Base-by-base conservation (phyloP, 2,329 filamentous ascomycete species). In the Fusarium algeriense region DNA sequence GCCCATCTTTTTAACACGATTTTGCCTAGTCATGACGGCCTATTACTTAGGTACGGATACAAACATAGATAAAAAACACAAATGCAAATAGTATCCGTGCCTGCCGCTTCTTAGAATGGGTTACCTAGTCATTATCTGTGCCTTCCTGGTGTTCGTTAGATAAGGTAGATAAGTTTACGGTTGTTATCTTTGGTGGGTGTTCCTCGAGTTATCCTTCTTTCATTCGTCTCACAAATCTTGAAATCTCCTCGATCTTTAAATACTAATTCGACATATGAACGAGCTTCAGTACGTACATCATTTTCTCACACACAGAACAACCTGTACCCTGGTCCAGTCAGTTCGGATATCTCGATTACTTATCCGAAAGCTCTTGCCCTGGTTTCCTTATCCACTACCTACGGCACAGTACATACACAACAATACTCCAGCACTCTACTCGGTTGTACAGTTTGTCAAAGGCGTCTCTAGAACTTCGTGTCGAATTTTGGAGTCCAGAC, bases 361-460 rank as follows among this genome's bases (percentile, higher is more conserved):
- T 65, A 59, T 65, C 60, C 60, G 60, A 49, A 59, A 28, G 30
- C 37, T 28, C 13, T 12, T 28, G 9, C 15, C 7, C 5, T 19
- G 17, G n/a, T 26, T 52, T 52, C 20, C 23, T 32, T 37, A 15
- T 13, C 20, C 23, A n/a, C 28, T 28, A 15, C 7, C 30, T 20
- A 45, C 40, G 41, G 57, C 34, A 23, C 50, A 65, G 63, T 28
- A 46, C 28, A 30, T 14, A 28, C 20, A 30, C 13, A 35, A 9
- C 20, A 26, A 44, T 26, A 9, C 10, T 30, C 30, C 41, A 44
- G 50, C 30, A 43, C 28, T 55, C 15, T 32, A 34, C 17, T 26
- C 38, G 23, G 19, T 23, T 14, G 6, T 23, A n/a, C 17, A 38
- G 14, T 48, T 48, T 14, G 7, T 26, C 19, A 35, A 48, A 13